phyloP scores from a whole-genome alignment of 148 eudicot genomes.

The Pharnaceum exiguum region DNA sequence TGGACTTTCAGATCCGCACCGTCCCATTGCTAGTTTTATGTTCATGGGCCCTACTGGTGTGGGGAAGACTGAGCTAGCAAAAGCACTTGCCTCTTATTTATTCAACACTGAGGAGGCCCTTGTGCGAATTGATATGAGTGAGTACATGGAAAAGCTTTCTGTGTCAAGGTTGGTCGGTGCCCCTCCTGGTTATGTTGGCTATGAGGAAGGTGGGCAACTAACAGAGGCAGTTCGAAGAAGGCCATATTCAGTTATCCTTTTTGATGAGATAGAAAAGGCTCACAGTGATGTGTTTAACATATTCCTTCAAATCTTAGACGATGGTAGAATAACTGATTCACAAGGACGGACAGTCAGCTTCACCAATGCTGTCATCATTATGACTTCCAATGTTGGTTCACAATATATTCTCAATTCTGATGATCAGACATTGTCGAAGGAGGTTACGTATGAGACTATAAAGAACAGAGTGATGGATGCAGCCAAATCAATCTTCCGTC shows the following conservation, averaged over 20 bases:
- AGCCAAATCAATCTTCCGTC: conserved; percentile 79
- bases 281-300: conserved; percentile 86
- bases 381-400: conserved; percentile 98
- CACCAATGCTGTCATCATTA: conserved; percentile 82
- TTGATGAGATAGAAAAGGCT: conserved; percentile 93
- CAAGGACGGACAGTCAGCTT: conserved; percentile 95
- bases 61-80: conserved; percentile 92
- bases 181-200: conserved; percentile 92
- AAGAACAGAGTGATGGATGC: conserved; percentile 90
- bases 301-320: conserved; percentile 79
- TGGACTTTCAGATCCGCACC: conserved; percentile 91
- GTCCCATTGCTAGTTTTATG: conserved; percentile 92
- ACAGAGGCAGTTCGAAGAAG: conserved; percentile 82
- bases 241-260: conserved; percentile 79
- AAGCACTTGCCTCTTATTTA: conserved; percentile 73
- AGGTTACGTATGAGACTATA: conserved; percentile 64
- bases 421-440: conserved; percentile 49
- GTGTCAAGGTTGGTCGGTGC: conserved; percentile 85
- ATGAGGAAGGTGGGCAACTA: conserved; percentile 87
- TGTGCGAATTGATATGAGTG: conserved; percentile 92
- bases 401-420: conserved; percentile 78
- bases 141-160: conserved; percentile 88
- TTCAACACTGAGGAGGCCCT: conserved; percentile 92
- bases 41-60: conserved; percentile 98
- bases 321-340: conserved; percentile 93